These are phyloP conservation scores for Tricholoma matsutake DNA, from an alignment of 768 basidiomycete genomes.

Conservation along the genomic window DNA sequence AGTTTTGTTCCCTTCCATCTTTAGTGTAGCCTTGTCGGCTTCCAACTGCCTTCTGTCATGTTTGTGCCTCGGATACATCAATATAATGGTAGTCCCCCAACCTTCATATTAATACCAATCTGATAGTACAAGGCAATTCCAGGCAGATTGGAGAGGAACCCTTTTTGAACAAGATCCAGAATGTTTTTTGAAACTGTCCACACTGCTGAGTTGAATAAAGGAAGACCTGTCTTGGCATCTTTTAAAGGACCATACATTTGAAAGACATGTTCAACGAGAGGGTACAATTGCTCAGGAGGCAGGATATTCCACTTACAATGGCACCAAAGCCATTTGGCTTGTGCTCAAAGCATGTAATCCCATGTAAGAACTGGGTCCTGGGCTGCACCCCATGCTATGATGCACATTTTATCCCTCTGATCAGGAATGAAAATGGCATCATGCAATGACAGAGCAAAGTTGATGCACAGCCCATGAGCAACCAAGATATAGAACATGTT, in stretches of 20 bases:
- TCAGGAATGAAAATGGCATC: neutral
- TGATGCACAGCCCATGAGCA: neutral
- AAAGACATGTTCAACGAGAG: neutral
- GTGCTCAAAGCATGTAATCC: neutral
- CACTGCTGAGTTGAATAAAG: neutral
- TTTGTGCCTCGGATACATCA: neutral
- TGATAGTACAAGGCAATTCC: constrained; percentile 21
- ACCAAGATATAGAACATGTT: neutral
- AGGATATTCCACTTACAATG: neutral
- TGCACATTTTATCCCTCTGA: neutral
- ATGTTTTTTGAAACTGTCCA: neutral
- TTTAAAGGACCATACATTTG: neutral
- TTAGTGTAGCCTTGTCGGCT: no score
- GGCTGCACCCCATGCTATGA: neutral
- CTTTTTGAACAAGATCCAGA: neutral
- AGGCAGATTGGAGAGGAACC: neutral
- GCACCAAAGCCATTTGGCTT: neutral
- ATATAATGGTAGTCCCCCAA: constrained; percentile 19
- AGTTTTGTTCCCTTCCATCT: no score
- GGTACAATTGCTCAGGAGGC: neutral
- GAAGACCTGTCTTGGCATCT: neutral
- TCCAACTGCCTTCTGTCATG: constrained; percentile 1
- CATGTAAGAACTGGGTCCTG: neutral
- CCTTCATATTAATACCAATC: constrained; percentile 16
- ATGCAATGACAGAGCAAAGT: neutral